Conservation (phyloP, 305 asterid species). For the Fraxinus xanthoxyloides region DNA sequence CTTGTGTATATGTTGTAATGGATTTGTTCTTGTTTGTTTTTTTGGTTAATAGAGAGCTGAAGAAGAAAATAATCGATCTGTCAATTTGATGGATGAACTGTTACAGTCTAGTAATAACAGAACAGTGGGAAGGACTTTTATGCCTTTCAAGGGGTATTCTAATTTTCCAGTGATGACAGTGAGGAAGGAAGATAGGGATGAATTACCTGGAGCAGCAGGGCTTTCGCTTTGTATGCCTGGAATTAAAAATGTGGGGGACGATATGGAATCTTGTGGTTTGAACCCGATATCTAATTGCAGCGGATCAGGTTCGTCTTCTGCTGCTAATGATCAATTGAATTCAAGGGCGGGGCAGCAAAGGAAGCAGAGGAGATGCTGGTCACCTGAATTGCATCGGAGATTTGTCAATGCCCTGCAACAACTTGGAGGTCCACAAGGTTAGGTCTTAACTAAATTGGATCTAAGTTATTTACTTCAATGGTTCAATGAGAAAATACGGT, state of each 20-base stretch:
- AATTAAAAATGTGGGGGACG: constrained; percentile 29
- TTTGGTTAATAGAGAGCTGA: constrained; percentile 28
- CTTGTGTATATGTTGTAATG: constrained; percentile 20
- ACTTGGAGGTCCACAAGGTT: constrained; percentile 89
- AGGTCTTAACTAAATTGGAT: constrained; percentile 17
- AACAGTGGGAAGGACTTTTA: constrained; percentile 26
- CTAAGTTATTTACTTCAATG: background rate
- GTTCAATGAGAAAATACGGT: background rate
- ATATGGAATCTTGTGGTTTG: constrained; percentile 18
- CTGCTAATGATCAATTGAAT: constrained; percentile 30
- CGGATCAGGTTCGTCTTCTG: constrained; percentile 22
- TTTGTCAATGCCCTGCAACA: constrained; percentile 64
- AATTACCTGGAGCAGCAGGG: constrained; percentile 35
- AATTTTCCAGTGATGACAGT: constrained; percentile 31
- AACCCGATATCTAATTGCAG: constrained; percentile 18
- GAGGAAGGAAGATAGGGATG: constrained; percentile 39
- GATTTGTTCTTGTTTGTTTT: background rate
- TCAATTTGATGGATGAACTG: constrained; percentile 21
- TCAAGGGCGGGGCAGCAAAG: constrained; percentile 38
- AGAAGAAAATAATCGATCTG: constrained; percentile 31
- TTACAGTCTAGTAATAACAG: constrained; percentile 32
- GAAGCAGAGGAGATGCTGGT: constrained; percentile 92
- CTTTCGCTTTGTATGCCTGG: constrained; percentile 61
- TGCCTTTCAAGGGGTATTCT: constrained; percentile 38
- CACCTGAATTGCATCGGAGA: constrained; percentile 79